These are phyloP conservation scores for Knufia petricola DNA, from an alignment of 2,329 filamentous ascomycete species.

Conservation along the genomic window DNA sequence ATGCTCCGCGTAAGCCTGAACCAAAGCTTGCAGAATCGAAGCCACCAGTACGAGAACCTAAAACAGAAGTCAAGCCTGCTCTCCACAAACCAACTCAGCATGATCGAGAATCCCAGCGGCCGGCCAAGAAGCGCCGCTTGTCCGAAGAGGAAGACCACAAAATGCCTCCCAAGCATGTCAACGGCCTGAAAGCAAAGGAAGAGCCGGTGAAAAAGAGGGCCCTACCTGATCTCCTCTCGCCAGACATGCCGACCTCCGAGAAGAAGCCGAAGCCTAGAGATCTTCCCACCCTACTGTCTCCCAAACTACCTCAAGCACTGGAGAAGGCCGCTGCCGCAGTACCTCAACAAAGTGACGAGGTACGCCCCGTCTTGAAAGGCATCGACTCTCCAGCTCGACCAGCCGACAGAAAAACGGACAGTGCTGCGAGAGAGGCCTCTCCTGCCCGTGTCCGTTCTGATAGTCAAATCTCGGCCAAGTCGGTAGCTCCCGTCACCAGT, in stretches of 20 bases:
- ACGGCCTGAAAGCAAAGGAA: constrained; percentile 1
- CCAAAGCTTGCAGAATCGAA: not conserved
- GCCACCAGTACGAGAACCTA: not conserved
- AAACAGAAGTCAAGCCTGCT: constrained; percentile 10
- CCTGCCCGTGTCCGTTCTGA: constrained; percentile 16
- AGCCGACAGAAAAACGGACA: not conserved
- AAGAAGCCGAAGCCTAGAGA: constrained; percentile 9
- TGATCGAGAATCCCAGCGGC: constrained; percentile 22
- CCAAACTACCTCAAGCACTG: constrained; percentile 19
- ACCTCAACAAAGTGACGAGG: constrained; percentile 17
- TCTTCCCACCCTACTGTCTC: constrained; percentile 20
- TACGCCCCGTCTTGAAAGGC: constrained; percentile 14
- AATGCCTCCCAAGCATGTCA: constrained; percentile 22
- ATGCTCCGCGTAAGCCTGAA: not conserved
- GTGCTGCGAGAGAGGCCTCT: not conserved
- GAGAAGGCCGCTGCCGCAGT: constrained; percentile 14
- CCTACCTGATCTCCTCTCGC: constrained; percentile 18
- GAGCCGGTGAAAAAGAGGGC: not conserved
- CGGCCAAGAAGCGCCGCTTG: constrained; percentile 33
- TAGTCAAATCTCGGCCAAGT: constrained; percentile 18
- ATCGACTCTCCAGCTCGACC: constrained; percentile 2
- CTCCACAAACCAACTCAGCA: not conserved
- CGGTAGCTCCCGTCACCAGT: constrained; percentile 15
- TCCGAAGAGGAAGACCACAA: constrained; percentile 22
- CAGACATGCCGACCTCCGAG: constrained; percentile 9